These are phyloP conservation scores for Lachnellula hyalina DNA, from an alignment of 2,329 filamentous ascomycete species.

Conservation along the genomic window DNA sequence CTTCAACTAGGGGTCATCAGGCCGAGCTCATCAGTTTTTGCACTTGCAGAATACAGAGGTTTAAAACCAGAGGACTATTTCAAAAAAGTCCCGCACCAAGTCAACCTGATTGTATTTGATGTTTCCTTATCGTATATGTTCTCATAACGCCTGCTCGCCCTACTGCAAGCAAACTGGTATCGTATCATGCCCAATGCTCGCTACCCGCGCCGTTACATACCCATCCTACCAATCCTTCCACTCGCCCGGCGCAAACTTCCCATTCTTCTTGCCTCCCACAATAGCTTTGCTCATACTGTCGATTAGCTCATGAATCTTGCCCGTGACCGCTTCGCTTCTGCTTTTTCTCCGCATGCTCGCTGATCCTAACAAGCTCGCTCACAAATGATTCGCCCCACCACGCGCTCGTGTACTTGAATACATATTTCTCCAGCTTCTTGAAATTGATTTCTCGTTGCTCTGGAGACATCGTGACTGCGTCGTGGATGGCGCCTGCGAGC, in stretches of 20 bases:
- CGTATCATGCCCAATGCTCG: not conserved
- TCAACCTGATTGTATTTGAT: not conserved
- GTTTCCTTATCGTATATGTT: not conserved
- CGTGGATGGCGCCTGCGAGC: conserved; percentile 85
- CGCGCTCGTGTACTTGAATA: conserved; percentile 94
- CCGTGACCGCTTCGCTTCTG: conserved; percentile 17
- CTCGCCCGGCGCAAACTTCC: not conserved
- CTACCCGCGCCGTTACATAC: not conserved
- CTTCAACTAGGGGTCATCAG: no score
- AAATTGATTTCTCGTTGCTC: conserved; percentile 85
- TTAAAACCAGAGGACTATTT: no score
- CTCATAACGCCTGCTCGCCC: not conserved
- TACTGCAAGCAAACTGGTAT: not conserved
- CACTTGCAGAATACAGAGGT: no score
- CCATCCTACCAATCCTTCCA: not conserved
- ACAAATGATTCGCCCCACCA: conserved; percentile 98
- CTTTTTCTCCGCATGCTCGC: conserved; percentile 30
- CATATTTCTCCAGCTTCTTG: conserved; percentile 87
- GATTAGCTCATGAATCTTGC: conserved; percentile 16
- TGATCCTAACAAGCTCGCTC: conserved; percentile 56
- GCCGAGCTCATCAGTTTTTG: no score
- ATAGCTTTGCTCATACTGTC: conserved; percentile 15
- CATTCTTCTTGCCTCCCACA: conserved; percentile 9
- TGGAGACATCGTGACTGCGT: conserved; percentile 92
- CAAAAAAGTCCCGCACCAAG: no score